phyloP scores from a whole-genome alignment of 139 green algal species.

The Coelastrella sp. region DNA sequence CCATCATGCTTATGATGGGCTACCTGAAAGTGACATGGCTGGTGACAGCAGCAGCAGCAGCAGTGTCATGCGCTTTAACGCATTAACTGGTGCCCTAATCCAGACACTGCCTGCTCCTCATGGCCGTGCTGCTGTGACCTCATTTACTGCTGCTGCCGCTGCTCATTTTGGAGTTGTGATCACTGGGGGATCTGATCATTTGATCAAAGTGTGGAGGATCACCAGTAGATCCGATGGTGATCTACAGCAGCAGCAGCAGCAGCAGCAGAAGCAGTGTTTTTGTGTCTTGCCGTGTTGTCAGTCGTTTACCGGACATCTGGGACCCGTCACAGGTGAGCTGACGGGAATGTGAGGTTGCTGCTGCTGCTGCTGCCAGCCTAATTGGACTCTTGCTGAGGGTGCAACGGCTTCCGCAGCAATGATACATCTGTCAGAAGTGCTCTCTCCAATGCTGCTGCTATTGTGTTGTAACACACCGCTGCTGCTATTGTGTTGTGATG shows the following conservation, averaged over 20 bases:
- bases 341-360: neutral
- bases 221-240: neutral
- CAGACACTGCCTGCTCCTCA: conserved; percentile 10
- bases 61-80: conserved; percentile 46
- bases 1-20: too few species aligned
- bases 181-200: conserved; percentile 53
- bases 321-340: conserved; percentile 45
- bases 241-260: conserved; percentile 35
- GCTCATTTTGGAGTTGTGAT: conserved; percentile 32
- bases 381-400: too few species aligned
- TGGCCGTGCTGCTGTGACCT: conserved; percentile 6
- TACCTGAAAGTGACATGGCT: too few species aligned
- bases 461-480: too few species aligned
- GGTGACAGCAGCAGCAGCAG: conserved; percentile 37
- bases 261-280: conserved; percentile 5
- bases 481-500: too few species aligned
- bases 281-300: conserved; percentile 25
- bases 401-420: too few species aligned
- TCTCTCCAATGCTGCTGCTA: neutral
- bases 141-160: neutral
- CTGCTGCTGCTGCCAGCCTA: too few species aligned
- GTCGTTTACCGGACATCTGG: conserved; percentile 60
- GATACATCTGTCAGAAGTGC: too few species aligned
- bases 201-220: conserved; percentile 59
- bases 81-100: conserved; percentile 17